Conservation (phyloP, 129 eudicot genomes). For the Rutidosis leptorrhynchoides region DNA sequence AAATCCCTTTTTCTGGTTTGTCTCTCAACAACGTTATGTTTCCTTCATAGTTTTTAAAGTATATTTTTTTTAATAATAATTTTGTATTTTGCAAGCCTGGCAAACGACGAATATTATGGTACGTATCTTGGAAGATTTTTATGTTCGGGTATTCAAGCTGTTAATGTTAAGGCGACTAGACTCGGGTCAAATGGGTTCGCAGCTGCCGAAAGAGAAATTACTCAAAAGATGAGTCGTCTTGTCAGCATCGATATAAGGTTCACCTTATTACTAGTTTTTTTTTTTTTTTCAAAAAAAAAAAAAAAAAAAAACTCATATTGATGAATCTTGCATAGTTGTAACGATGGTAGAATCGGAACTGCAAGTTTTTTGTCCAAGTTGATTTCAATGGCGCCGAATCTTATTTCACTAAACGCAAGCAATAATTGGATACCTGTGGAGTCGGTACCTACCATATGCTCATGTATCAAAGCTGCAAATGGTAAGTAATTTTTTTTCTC, state of each 20-base stretch:
- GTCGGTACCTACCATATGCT: conserved; percentile 45
- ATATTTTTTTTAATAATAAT: background rate
- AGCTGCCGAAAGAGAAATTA: conserved; percentile 40
- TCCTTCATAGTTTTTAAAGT: background rate
- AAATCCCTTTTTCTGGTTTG: conserved; percentile 71
- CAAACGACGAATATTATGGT: conserved; percentile 49
- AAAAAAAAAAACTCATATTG: conserved; percentile 9
- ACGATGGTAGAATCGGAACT: conserved; percentile 53
- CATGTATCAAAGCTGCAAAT: conserved; percentile 44
- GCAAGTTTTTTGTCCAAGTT: conserved; percentile 54
- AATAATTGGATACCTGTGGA: conserved; percentile 65
- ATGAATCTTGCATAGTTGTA: conserved; percentile 46
- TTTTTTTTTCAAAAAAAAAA: background rate
- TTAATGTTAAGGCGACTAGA: conserved; percentile 57
- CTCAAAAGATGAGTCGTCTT: conserved; percentile 34
- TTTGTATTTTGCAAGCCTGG: background rate
- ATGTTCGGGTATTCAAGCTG: conserved; percentile 43
- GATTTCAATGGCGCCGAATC: conserved; percentile 49
- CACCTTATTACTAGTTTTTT: background rate
- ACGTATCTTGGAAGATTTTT: conserved; percentile 52
- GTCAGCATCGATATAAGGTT: conserved; percentile 69
- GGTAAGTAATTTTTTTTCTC: conserved; percentile 34
- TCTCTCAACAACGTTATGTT: background rate
- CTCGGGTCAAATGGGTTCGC: conserved; percentile 68
- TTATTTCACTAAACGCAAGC: conserved; percentile 53